Base-by-base conservation (phyloP, 2,329 filamentous ascomycete genomes). In the Alternaria incomplexa region DNA sequence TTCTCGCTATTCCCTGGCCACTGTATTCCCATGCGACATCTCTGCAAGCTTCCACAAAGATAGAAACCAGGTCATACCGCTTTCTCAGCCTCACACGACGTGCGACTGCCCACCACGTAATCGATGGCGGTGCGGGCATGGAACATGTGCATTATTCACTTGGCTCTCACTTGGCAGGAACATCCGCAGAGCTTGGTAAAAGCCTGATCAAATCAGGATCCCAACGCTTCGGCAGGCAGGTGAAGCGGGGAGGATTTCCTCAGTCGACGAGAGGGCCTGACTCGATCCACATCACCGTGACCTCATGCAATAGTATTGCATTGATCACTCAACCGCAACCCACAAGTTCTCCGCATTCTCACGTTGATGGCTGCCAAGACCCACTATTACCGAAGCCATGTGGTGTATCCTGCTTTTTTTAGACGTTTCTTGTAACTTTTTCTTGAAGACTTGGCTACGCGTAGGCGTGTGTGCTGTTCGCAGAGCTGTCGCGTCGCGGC, bases 171-270 rank as follows among this genome's bases (percentile, higher is more conserved):
- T 52, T 52, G 28, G 48, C 48, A 52, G 20, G 48, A 36, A 52
- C 48, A 52, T 52, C 48, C 48, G 48, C 13, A 52, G 48, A 52
- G 48, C 48, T 52, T 52, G 30, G 48, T 52, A 20, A 52, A 25
- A 40, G 48, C 48, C 32, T 25, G 48, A 20, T 40, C 48, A 6
- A 25, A 40, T 52, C 30, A 52, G 36, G 10, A 2, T 10, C 13
- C 17, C 3, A n/a, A 52, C 3, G 28, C 13, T 52, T 52, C 9
- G 22, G 7, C 23, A 3, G 48, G 30, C 20, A 52, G 22, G 20
- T 36, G 48, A 12, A 40, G 48, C 48, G 48, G 48, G 30, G 28
- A 52, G 28, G 23, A 23, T 25, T 23, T 25, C 30, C 48, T 52
- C 9, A 32, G 30, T 52, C 6, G 20, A 40, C 15, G 4, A 36